phyloP scores from a whole-genome alignment of 805 yeast species.

The Wickerhamiella azymoides region DNA sequence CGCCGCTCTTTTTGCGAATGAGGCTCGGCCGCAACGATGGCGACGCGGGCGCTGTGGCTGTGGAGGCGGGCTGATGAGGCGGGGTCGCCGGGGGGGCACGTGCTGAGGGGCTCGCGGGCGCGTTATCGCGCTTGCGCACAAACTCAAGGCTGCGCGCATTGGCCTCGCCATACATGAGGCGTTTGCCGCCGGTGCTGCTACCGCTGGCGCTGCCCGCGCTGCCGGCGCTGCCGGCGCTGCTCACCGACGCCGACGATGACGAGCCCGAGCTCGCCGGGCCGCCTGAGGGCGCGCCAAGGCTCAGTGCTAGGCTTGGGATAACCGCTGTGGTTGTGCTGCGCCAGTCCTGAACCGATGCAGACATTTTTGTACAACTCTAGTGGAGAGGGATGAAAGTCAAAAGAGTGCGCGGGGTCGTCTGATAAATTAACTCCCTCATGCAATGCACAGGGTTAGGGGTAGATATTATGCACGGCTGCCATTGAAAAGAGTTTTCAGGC shows the following conservation, averaged over 20 bases:
- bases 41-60: constrained; percentile 2
- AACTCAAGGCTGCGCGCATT: constrained; percentile 7
- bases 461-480: not conserved
- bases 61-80: not conserved
- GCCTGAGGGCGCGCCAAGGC: not conserved
- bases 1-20: constrained; percentile 81
- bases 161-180: constrained; percentile 2
- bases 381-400: not conserved
- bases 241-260: no score
- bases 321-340: not conserved
- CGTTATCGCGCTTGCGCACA: not conserved
- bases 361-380: not conserved
- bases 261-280: no score
- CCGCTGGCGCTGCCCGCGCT: no score
- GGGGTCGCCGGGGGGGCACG: not conserved
- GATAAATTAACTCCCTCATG: constrained; percentile 7
- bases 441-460: constrained; percentile 5
- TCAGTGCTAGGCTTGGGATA: constrained; percentile 2
- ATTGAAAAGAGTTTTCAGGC: not conserved
- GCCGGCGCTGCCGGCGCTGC: no score
- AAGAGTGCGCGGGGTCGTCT: not conserved
- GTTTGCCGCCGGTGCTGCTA: not conserved
- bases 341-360: constrained; percentile 6
- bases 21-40: constrained; percentile 25
- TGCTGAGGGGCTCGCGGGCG: not conserved